phyloP scores from a whole-genome alignment of 2,329 filamentous ascomycete genomes.

The Cryphonectria parasitica region DNA sequence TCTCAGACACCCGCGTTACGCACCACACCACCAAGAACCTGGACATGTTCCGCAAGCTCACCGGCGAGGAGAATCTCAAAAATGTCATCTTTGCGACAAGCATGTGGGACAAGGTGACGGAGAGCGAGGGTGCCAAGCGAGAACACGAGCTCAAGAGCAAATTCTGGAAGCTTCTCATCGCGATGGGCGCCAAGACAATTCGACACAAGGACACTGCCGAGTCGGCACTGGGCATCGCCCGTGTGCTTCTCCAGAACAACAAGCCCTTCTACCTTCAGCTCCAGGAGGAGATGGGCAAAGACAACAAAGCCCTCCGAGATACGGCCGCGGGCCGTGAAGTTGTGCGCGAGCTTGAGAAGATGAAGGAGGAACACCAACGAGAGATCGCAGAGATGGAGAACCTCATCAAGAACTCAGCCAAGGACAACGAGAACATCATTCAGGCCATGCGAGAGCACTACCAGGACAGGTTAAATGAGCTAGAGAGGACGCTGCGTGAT shows the following conservation, averaged over 20 bases:
- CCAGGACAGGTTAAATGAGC: slow-evolving; percentile 31
- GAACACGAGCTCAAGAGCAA: slow-evolving; percentile 41
- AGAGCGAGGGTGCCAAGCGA: slow-evolving; percentile 33
- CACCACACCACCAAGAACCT: slow-evolving; percentile 46
- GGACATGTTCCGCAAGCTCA: slow-evolving; percentile 49
- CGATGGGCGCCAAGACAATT: slow-evolving; percentile 36
- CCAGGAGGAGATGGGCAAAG: slow-evolving; percentile 62
- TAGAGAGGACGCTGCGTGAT: slow-evolving; percentile 35
- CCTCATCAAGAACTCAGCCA: slow-evolving; percentile 34
- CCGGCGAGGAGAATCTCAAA: slow-evolving; percentile 44
- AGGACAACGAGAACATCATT: slow-evolving; percentile 34
- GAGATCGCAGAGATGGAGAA: slow-evolving; percentile 63
- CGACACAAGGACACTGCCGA: slow-evolving; percentile 34
- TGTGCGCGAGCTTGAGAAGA: slow-evolving; percentile 58
- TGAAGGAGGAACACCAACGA: slow-evolving; percentile 61
- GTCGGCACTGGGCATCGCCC: slow-evolving; percentile 33
- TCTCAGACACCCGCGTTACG: slow-evolving; percentile 46
- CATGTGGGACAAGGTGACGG: slow-evolving; percentile 45
- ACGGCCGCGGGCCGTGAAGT: slow-evolving; percentile 54
- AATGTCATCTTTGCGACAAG: slow-evolving; percentile 48
- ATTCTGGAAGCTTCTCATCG: slow-evolving; percentile 43
- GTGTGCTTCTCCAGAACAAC: slow-evolving; percentile 47
- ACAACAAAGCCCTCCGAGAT: slow-evolving; percentile 55
- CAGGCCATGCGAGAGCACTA: slow-evolving; percentile 37
- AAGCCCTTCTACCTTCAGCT: slow-evolving; percentile 69